Evolutionary conservation across 495 filamentous ascomycete species (phyloP), one percentile per base, ranked within the genome.

Genomic region (Lophiotrema nucula): DNA sequence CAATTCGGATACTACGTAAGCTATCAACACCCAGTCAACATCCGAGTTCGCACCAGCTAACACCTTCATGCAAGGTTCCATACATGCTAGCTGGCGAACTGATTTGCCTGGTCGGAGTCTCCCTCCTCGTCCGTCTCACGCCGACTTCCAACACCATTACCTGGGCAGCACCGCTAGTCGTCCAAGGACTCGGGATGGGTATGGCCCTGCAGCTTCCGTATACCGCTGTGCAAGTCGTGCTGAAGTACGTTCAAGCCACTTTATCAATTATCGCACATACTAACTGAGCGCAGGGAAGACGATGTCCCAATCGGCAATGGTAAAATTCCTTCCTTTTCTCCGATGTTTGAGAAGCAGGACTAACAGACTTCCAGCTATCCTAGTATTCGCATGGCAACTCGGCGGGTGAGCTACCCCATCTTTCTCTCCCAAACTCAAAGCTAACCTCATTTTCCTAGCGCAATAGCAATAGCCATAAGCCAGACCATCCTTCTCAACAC

Each of bases 31-130:
- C 39, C 10, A 43, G n/a, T n/a, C n/a, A n/a, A n/a, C n/a, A n/a
- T n/a, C n/a, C n/a, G n/a, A n/a, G n/a, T n/a, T n/a, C n/a, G n/a
- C n/a, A n/a, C n/a, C n/a, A n/a, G n/a, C n/a, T n/a, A n/a, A n/a
- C n/a, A n/a, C n/a, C n/a, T n/a, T n/a, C n/a, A n/a, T n/a, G n/a
- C n/a, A n/a, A n/a, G n/a, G n/a, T n/a, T n/a, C 53, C 53, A 28
- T 56, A 26, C 24, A 56, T 62, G 18, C 43, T 62, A 13, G 18
- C 11, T 8, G 58, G 58, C 1, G 81, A 81, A 0, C 87, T 87
- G 0, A 86, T 85, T 65, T 25, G 44, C n/a, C 15, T 51, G 15
- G 21, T 66, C 10, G 60, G 56, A 3, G 23, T 58, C 10, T 35
- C 47, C 12, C 28, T 65, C 10, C 12, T 58, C 1, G 56, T 42